Percentiles rank a stretch among this genome's conserved stretches.
These are phyloP conservation scores for Talaromyces borbonicus DNA, from an alignment of 495 filamentous ascomycete genomes.

Conservation along the genomic window DNA sequence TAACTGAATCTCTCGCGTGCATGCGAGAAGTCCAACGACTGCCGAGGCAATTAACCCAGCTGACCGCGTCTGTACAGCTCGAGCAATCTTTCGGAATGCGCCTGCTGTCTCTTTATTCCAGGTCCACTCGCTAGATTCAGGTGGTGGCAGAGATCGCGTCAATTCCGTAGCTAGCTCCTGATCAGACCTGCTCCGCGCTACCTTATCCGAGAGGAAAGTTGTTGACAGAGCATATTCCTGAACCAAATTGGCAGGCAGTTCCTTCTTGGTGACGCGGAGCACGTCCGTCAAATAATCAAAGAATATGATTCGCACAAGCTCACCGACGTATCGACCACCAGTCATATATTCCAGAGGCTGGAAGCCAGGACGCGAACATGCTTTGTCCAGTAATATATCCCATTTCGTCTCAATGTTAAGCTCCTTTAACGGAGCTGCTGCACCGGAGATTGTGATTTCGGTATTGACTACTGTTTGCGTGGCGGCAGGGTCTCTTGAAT, in stretches of 20 bases:
- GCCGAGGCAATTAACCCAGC: conserved; percentile 65
- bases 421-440: conserved; percentile 53
- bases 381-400: conserved; percentile 56
- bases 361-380: conserved; percentile 64
- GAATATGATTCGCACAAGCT: conserved; percentile 64
- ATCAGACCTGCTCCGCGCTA: conserved; percentile 38
- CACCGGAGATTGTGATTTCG: conserved; percentile 75
- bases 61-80: conserved; percentile 56
- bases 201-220: conserved; percentile 56
- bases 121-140: conserved; percentile 33
- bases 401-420: conserved; percentile 57
- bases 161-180: conserved; percentile 41
- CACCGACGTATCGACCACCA: conserved; percentile 71
- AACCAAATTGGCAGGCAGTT: conserved; percentile 48
- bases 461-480: conserved; percentile 71
- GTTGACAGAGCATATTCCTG: conserved; percentile 58
- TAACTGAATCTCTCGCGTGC: conserved; percentile 53
- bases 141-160: conserved; percentile 41
- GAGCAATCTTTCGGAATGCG: conserved; percentile 50
- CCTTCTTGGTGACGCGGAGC: conserved; percentile 21
- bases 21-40: conserved; percentile 56
- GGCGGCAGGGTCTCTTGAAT: conserved; percentile 29
- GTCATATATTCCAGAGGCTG: conserved; percentile 88
- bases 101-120: conserved; percentile 52
- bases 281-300: conserved; percentile 51